Percentiles rank a stretch among this genome's conserved stretches.
phyloP scores from a whole-genome alignment of 805 yeast genomes.

The Metschnikowia drakensbergensis region DNA sequence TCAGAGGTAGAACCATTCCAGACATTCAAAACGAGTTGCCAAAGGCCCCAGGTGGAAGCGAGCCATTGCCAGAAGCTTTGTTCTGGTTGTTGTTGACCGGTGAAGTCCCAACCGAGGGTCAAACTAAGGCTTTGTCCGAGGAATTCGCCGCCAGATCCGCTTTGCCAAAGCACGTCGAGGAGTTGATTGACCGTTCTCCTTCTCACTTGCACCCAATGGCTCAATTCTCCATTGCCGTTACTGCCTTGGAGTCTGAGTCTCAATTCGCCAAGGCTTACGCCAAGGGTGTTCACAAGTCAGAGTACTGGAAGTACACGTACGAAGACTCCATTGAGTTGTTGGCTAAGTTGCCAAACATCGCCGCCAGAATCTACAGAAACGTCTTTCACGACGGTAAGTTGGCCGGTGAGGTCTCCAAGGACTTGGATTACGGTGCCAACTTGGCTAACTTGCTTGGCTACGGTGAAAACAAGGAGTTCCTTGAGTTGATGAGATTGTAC shows the following conservation, averaged over 20 bases:
- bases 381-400: slow-evolving; percentile 53
- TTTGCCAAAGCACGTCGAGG: slow-evolving; percentile 61
- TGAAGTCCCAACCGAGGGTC: slow-evolving; percentile 58
- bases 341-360: slow-evolving; percentile 70
- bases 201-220: slow-evolving; percentile 78
- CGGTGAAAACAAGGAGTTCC: slow-evolving; percentile 54
- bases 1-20: slow-evolving; percentile 72
- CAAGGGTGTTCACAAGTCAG: slow-evolving; percentile 60
- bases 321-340: slow-evolving; percentile 69
- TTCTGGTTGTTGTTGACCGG: slow-evolving; percentile 79
- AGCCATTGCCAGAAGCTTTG: slow-evolving; percentile 72
- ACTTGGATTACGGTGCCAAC: slow-evolving; percentile 70
- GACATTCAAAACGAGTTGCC: slow-evolving; percentile 68
- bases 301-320: slow-evolving; percentile 72
- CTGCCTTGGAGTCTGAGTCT: slow-evolving; percentile 69
- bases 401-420: slow-evolving; percentile 47
- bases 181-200: slow-evolving; percentile 61
- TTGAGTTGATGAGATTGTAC: slow-evolving; percentile 68
- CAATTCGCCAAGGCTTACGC: slow-evolving; percentile 70
- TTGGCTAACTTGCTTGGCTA: slow-evolving; percentile 63
- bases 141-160: slow-evolving; percentile 64
- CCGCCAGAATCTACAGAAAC: slow-evolving; percentile 72
- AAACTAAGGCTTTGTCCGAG: slow-evolving; percentile 51
- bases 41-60: slow-evolving; percentile 51
- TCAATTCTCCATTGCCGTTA: slow-evolving; percentile 70